Base-by-base conservation (phyloP, 108 stramenopile genomes). In the Pseudonitzschia multiseries region DNA sequence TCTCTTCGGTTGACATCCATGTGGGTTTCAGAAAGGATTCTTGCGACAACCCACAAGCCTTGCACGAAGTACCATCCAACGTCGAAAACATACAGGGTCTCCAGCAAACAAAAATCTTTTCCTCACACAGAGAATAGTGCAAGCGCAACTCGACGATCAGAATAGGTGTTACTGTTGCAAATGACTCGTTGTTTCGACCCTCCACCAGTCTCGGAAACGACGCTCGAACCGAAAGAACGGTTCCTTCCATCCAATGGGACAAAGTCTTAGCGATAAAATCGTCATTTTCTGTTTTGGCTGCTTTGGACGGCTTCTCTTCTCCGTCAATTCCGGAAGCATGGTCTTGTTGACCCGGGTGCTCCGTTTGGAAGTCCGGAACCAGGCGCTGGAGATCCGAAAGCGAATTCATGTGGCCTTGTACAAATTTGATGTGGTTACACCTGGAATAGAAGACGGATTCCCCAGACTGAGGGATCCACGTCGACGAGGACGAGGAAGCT, bases 401-500 rank as follows among this genome's bases (percentile, higher is more conserved):
- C 0, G 70, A 73, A 24, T 62, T 32, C 9, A 46, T 41, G 51
- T 88, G 83, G 28, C 56, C 71, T 21, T 74, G 33, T 26, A 88
- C 63, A 50, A 88, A 88, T 46, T 70, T 53, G 4, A 62, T 26
- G 50, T 88, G 87, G 20, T 48, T 24, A 14, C 33, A 24, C 28
- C 71, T 72, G 2, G 80, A 81, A 65, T 88, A 88, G 1, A 81
- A 48, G 3, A 88, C 69, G 5, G n/a, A 14, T 59, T 88, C 87
- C 15, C 85, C 85, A 51, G 44, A 24, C 54, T 88, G 87, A 1
- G 87, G 87, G 18, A 84, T 48, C 87, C 87, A 88, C 4, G 18
- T 18, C 46, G 46, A 48, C 41, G 33, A 46, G 20, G n/a, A 27
- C 22, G 33, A 46, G 20, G n/a, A 27, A 12, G 33, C 12, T 22